Evolutionary conservation across 2,329 filamentous ascomycete genomes (phyloP), one percentile per base, ranked within the genome.

Genomic region (Monilinia fructicola): DNA sequence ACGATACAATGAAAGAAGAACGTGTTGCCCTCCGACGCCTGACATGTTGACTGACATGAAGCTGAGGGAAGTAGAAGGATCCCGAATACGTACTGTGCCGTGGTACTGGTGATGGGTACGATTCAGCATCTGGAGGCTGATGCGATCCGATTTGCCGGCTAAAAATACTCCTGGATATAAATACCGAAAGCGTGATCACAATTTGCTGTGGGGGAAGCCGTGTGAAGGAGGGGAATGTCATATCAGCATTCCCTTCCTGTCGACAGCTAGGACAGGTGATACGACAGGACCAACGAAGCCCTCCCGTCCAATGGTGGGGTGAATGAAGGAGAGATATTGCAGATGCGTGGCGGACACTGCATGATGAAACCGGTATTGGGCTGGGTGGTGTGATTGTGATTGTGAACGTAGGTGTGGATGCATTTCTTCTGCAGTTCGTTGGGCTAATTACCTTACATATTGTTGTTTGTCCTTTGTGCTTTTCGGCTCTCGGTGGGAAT

Each of bases 161-260:
- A 35, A 35, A 35, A 35, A 35, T 35, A 35, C 31, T 35, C 31
- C 9, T 35, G 31, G 31, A 35, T 28, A 58, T 58, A 28, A 31
- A 58, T 9, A 28, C 5, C n/a, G 28, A 59, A 59, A 59, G 55
- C 31, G 55, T 59, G 55, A 59, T 11, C n/a, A 23, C 1, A 23
- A n/a, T 46, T 59, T 59, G 26, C 55, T 46, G 55, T 59, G 55
- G 55, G 40, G 40, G 26, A 21, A 59, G 55, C 55, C 26, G 55
- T 46, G 40, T 46, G 55, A 59, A 46, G 42, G 55, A 59, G 40
- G 55, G 55, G 40, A 21, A 59, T 31, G 55, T 46, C 26, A 40
- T 21, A 31, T 58, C 55, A 26, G 31, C 44, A 14, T 58, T 44
- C 31, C 55, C 55, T 18, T 28, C 26, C 23, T 28, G 6, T 18